phyloP scores from a whole-genome alignment of 2,329 filamentous ascomycete genomes.

The Clarireedia paspali region DNA sequence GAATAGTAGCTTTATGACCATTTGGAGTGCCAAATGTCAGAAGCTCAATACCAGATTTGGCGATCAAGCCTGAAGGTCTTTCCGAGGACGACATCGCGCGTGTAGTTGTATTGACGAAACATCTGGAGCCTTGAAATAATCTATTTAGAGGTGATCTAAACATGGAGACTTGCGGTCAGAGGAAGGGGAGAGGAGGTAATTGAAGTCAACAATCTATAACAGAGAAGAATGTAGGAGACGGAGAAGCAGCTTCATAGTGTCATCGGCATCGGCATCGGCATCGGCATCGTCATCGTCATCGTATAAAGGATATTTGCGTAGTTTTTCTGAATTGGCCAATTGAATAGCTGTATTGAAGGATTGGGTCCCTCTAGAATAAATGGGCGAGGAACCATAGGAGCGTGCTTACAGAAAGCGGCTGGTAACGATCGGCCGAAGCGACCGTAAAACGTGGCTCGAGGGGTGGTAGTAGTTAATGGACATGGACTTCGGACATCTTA shows the following conservation, averaged over 20 bases:
- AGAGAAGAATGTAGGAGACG: too few relatives aligned
- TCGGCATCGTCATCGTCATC: background rate
- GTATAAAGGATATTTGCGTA: too few relatives aligned
- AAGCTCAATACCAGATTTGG: conserved; percentile 57
- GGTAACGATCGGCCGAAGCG: too few relatives aligned
- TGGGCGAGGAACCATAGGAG: too few relatives aligned
- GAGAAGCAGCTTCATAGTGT: too few relatives aligned
- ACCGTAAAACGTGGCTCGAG: too few relatives aligned
- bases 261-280: background rate
- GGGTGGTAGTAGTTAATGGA: too few relatives aligned
- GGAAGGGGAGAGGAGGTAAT: background rate
- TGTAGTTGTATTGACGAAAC: conserved; percentile 10
- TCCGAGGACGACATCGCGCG: conserved; percentile 19
- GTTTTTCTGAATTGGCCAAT: too few relatives aligned
- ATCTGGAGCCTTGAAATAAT: conserved; percentile 20
- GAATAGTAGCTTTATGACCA: conserved; percentile 49
- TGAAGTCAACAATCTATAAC: background rate
- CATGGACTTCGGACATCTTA: too few relatives aligned
- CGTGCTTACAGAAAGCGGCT: too few relatives aligned
- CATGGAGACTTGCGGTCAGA: conserved; percentile 16
- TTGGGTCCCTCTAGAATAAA: too few relatives aligned
- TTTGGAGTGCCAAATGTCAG: conserved; percentile 51
- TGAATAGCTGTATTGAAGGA: too few relatives aligned
- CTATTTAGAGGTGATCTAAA: conserved; percentile 20
- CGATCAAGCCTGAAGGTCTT: conserved; percentile 47